Conservation (phyloP, 139 green algal genomes). For the Chlamydomonas sp. region DNA sequence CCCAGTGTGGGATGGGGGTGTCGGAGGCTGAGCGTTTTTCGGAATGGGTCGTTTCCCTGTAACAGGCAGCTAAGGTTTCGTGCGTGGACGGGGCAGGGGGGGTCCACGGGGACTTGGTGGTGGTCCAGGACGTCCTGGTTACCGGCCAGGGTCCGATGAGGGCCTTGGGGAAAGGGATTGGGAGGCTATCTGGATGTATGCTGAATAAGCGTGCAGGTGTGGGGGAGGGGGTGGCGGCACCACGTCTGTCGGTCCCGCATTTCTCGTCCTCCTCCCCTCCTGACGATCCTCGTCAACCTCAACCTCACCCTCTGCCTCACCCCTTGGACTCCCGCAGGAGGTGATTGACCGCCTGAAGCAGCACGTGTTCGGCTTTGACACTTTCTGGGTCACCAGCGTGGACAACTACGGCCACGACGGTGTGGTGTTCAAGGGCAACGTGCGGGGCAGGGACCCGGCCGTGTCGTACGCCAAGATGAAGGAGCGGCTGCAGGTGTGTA, state of each 20-base stretch:
- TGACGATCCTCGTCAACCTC: no score
- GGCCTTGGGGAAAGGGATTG: no score
- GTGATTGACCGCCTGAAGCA: constrained; percentile 78
- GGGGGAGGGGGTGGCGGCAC: neutral
- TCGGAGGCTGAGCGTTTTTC: no score
- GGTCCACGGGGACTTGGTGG: no score
- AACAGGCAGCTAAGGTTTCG: no score
- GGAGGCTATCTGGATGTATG: no score
- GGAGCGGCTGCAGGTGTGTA: constrained; percentile 41
- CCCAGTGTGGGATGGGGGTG: no score
- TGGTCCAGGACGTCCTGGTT: no score
- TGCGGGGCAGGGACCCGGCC: constrained; percentile 70
- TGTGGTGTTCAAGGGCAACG: constrained; percentile 90
- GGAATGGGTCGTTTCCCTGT: no score
- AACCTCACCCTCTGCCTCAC: neutral
- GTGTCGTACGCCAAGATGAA: constrained; percentile 61
- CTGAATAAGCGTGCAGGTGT: neutral
- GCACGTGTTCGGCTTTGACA: constrained; percentile 87
- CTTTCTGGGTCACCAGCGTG: constrained; percentile 85
- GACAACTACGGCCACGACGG: constrained; percentile 79
- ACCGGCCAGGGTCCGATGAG: no score
- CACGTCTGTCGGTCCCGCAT: neutral
- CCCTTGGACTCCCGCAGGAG: constrained; percentile 64
- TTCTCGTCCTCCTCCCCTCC: neutral
- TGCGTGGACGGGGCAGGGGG: no score